phyloP scores from a whole-genome alignment of 805 yeast genomes.

The Metschnikowia chrysomelidarum region DNA sequence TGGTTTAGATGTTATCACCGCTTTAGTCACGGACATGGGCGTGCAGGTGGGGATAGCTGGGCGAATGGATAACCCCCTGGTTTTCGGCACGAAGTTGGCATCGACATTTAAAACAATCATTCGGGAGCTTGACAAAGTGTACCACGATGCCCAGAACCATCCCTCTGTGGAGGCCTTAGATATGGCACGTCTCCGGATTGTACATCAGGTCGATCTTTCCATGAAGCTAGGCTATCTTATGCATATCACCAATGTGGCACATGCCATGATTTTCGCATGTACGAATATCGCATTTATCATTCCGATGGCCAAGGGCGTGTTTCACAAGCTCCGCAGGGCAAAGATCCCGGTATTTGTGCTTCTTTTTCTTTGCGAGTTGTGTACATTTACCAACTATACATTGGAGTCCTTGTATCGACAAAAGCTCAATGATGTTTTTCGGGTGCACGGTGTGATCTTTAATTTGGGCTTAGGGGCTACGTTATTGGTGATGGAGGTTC shows the following conservation, averaged over 20 bases:
- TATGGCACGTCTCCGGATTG: conserved; percentile 11
- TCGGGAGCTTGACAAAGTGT: conserved; percentile 13
- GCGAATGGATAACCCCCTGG: conserved; percentile 33
- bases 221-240: conserved; percentile 10
- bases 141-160: conserved; percentile 7
- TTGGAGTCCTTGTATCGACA: conserved; percentile 9
- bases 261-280: conserved; percentile 3
- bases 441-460: conserved; percentile 12
- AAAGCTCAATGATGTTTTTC: conserved; percentile 11
- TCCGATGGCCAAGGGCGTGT: conserved; percentile 3
- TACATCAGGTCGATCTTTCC: conserved; percentile 13
- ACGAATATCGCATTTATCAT: conserved; percentile 3
- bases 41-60: conserved; percentile 43
- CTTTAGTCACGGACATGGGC: conserved; percentile 51
- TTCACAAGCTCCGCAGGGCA: neutral
- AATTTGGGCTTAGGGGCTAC: conserved; percentile 13
- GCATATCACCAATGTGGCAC: conserved; percentile 9
- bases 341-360: conserved; percentile 6
- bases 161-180: conserved; percentile 11
- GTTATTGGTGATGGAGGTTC: conserved; percentile 11
- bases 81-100: conserved; percentile 15
- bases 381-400: conserved; percentile 12
- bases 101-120: conserved; percentile 11
- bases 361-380: conserved; percentile 11
- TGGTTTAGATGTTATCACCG: conserved; percentile 49